phyloP scores from a whole-genome alignment of 2,329 filamentous ascomycete species.

The Alternaria sp. region DNA sequence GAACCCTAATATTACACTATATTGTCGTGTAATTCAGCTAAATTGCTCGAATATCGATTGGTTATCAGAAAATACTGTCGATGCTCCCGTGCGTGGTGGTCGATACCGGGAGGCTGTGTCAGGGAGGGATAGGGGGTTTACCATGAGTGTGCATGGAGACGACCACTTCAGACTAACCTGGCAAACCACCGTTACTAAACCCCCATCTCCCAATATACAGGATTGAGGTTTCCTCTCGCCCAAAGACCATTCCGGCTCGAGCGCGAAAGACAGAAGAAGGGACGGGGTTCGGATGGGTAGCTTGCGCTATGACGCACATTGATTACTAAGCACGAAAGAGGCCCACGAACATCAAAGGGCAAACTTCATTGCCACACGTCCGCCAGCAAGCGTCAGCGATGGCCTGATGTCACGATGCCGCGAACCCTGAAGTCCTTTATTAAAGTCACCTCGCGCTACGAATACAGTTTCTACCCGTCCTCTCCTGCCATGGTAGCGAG shows the following conservation, averaged over 20 bases:
- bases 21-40: not conserved
- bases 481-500: too few species aligned
- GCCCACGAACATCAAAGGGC: too few species aligned
- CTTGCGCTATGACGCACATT: not conserved
- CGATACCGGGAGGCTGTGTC: not conserved
- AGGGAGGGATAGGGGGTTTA: not conserved
- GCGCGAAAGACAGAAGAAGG: too few species aligned
- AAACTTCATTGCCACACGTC: not conserved
- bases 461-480: too few species aligned
- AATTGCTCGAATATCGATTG: not conserved
- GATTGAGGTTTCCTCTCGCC: too few species aligned
- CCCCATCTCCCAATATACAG: too few species aligned
- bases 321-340: not conserved
- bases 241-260: too few species aligned
- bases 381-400: not conserved
- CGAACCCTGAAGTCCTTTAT: accelerated
- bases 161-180: too few species aligned
- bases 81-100: not conserved
- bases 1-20: not conserved
- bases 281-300: not conserved
- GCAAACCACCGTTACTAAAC: too few species aligned
- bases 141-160: too few species aligned
- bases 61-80: not conserved
- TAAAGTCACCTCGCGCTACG: too few species aligned
- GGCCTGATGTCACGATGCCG: accelerated